Conservation (phyloP, 257 asterid genomes). For the Solanum chaucha region DNA sequence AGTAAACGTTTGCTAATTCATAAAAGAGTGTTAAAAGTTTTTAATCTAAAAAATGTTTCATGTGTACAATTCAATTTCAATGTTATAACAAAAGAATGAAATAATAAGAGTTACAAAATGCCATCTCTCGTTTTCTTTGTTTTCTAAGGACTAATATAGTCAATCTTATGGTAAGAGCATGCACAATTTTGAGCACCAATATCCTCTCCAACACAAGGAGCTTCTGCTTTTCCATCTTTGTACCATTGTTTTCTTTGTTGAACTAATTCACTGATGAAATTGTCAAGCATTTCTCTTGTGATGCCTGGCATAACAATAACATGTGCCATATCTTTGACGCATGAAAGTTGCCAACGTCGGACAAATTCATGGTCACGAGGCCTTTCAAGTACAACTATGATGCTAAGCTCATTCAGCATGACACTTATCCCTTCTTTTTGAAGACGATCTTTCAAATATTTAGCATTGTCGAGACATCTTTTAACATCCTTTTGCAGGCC, state of each 20-base stretch:
- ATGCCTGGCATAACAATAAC: conserved; percentile 8
- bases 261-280: background rate
- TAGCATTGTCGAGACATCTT: conserved; percentile 5
- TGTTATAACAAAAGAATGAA: background rate
- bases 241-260: background rate
- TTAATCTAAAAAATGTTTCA: background rate
- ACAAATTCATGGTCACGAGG: background rate
- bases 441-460: conserved; percentile 5
- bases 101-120: background rate
- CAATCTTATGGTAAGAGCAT: background rate
- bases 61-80: background rate
- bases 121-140: background rate
- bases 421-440: conserved; percentile 2
- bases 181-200: background rate
- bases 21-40: background rate
- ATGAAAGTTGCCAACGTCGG: conserved; percentile 13
- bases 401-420: conserved; percentile 8
- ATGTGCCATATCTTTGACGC: conserved; percentile 12
- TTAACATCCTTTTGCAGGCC: conserved; percentile 1
- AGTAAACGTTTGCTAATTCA: no score
- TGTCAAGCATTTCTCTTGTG: conserved; percentile 5
- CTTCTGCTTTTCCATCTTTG: background rate
- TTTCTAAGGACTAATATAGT: background rate
- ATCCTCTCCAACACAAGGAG: conserved; percentile 3
- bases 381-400: conserved; percentile 12